A percentile compares a stretch with the other conserved stretches of the same genome.
phyloP scores from a whole-genome alignment of 192 early-diverging fungal genomes.

The Coemansia erecta region DNA sequence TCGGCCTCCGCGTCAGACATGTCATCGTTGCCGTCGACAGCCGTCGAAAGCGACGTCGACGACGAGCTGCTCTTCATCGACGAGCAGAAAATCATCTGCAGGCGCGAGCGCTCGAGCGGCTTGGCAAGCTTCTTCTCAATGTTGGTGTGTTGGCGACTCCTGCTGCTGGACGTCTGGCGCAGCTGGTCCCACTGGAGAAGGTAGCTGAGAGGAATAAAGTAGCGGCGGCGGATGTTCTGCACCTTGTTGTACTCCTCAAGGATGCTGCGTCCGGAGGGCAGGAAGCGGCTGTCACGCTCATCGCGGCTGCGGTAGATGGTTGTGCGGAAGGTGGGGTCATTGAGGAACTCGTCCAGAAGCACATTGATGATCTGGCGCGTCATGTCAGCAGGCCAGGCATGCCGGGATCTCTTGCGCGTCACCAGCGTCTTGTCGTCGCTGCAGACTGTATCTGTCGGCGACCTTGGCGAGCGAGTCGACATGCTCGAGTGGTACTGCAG shows the following conservation, averaged over 20 bases:
- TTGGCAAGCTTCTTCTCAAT: constrained; percentile 50
- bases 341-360: constrained; percentile 44
- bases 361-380: constrained; percentile 50
- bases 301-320: constrained; percentile 52
- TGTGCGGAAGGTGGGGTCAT: constrained; percentile 33
- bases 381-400: constrained; percentile 46
- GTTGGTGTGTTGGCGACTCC: constrained; percentile 16
- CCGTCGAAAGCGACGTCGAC: background rate
- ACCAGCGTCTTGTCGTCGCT: constrained; percentile 9
- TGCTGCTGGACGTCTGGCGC: background rate
- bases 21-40: background rate
- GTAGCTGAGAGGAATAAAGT: constrained; percentile 51
- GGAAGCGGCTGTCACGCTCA: constrained; percentile 43
- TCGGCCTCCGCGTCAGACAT: constrained; percentile 7
- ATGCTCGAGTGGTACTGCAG: background rate
- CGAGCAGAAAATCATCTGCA: constrained; percentile 37
- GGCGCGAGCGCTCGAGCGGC: constrained; percentile 29
- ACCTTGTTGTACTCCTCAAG: constrained; percentile 52
- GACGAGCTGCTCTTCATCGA: background rate
- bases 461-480: background rate
- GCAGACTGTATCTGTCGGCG: constrained; percentile 2
- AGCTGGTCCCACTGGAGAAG: constrained; percentile 48
- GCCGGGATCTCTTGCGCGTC: constrained; percentile 42
- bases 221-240: constrained; percentile 42
- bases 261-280: constrained; percentile 30